Evolutionary conservation across 192 early-diverging fungal genomes (phyloP).

Genomic region (Umbelopsis ramanniana): DNA sequence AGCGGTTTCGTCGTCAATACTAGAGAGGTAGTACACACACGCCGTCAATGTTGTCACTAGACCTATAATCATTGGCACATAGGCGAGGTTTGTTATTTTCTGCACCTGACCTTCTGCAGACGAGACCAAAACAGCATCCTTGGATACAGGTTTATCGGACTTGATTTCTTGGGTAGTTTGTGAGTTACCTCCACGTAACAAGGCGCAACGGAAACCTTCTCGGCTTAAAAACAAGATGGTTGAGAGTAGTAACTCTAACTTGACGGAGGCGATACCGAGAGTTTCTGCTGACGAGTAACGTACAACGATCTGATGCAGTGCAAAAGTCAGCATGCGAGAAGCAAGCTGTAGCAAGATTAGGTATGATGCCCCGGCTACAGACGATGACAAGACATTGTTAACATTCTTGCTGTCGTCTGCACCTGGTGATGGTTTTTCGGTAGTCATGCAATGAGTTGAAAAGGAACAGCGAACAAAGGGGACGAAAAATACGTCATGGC

Average conservation of each 20-base stretch:
- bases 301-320: slow-evolving; percentile 77
- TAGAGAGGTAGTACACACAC: slow-evolving; percentile 53
- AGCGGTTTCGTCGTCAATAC: slow-evolving; percentile 25
- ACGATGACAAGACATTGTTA: slow-evolving; percentile 49
- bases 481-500: slow-evolving; percentile 10
- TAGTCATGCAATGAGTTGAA: slow-evolving; percentile 4
- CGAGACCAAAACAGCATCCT: not conserved
- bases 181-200: slow-evolving; percentile 59
- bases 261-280: slow-evolving; percentile 82
- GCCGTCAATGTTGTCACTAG: slow-evolving; percentile 60
- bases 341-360: slow-evolving; percentile 77
- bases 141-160: slow-evolving; percentile 8
- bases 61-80: slow-evolving; percentile 67
- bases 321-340: slow-evolving; percentile 79
- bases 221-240: slow-evolving; percentile 92
- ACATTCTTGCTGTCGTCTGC: not conserved
- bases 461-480: not conserved
- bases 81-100: slow-evolving; percentile 75
- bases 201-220: slow-evolving; percentile 75
- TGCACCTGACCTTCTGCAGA: slow-evolving; percentile 45
- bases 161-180: not conserved
- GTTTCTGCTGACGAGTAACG: slow-evolving; percentile 71
- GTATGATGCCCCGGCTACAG: slow-evolving; percentile 76
- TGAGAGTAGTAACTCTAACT: slow-evolving; percentile 85
- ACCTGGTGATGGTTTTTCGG: not conserved